Percentiles rank a stretch among this genome's conserved stretches.
phyloP scores from a whole-genome alignment of 78 protist species.

The Mantamonas sphyraenae region DNA sequence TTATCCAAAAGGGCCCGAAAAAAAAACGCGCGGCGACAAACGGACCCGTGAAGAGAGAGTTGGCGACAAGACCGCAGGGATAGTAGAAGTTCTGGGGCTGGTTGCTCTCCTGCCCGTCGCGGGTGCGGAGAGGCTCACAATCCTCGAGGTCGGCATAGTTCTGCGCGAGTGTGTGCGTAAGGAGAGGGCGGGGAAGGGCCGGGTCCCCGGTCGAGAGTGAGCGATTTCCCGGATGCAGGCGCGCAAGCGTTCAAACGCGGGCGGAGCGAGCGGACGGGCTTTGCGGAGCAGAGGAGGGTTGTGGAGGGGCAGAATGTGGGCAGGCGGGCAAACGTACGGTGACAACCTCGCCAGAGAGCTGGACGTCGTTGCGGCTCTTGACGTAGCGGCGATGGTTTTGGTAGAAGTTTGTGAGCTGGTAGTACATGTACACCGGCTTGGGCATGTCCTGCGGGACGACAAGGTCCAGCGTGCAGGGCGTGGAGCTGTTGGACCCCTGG shows the following conservation, averaged over 20 bases:
- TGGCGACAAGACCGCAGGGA: slow-evolving; percentile 90
- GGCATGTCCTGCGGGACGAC: slow-evolving; percentile 20
- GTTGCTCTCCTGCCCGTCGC: slow-evolving; percentile 1
- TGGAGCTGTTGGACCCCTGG: neutral
- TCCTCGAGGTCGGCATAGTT: neutral
- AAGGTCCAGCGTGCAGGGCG: slow-evolving; percentile 21
- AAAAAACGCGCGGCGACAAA: too few relatives aligned
- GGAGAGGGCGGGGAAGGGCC: too few relatives aligned
- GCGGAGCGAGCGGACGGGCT: too few relatives aligned
- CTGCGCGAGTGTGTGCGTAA: too few relatives aligned
- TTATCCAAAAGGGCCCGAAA: too few relatives aligned
- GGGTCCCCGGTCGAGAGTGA: too few relatives aligned
- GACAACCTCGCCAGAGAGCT: slow-evolving; percentile 50
- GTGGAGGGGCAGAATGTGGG: too few relatives aligned
- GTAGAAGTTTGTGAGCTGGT: slow-evolving; percentile 72
- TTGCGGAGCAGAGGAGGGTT: too few relatives aligned
- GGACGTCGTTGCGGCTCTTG: slow-evolving; percentile 34
- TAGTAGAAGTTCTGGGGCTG: slow-evolving; percentile 10
- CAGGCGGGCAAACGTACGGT: too few relatives aligned
- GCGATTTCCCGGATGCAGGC: too few relatives aligned
- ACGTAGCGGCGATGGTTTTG: slow-evolving; percentile 87
- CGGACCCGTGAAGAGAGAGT: slow-evolving; percentile 76
- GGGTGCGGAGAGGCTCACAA: slow-evolving; percentile 63
- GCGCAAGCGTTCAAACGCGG: too few relatives aligned
- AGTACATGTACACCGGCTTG: slow-evolving; percentile 81